Conservation (phyloP, 371 early-diverging fungal genomes). For the Mucor plumbeus region DNA sequence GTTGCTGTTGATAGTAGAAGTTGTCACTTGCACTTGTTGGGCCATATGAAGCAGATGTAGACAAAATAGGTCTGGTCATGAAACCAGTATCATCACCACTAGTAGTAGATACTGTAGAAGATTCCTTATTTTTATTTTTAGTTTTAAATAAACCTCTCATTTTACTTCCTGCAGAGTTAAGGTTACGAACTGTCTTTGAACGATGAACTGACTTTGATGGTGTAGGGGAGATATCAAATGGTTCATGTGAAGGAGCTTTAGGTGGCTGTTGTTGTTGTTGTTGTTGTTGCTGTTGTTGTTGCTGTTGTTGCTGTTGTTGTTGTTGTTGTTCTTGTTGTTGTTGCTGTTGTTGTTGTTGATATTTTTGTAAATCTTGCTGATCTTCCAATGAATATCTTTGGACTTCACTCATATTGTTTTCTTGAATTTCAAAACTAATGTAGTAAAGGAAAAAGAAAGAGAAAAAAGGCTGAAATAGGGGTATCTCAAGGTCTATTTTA, state of each 20-base stretch:
- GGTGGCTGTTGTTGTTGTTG: conserved; percentile 15
- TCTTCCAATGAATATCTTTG: conserved; percentile 15
- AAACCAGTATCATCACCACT: conserved; percentile 3
- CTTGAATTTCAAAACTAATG: not conserved
- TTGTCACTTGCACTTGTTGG: conserved; percentile 13
- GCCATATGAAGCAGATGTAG: conserved; percentile 32
- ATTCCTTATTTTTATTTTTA: conserved; percentile 18
- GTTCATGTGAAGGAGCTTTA: conserved; percentile 21
- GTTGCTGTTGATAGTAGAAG: not conserved
- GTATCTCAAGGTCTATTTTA: not conserved
- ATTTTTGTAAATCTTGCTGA: not conserved
- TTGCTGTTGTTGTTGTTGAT: conserved; percentile 3
- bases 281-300: not conserved
- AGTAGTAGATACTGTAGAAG: not conserved
- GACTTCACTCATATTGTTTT: conserved; percentile 10
- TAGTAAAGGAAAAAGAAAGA: conserved; percentile 2
- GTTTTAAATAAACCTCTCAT: conserved; percentile 32
- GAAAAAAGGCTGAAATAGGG: conserved; percentile 2
- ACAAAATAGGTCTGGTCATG: conserved; percentile 16
- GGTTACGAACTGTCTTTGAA: conserved; percentile 41
- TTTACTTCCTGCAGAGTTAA: conserved; percentile 33
- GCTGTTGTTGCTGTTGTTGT: not conserved
- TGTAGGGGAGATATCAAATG: conserved; percentile 16
- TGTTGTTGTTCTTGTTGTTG: too few relatives aligned
- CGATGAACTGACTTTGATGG: conserved; percentile 30